Base-by-base conservation (phyloP, 257 asterid species). In the Gentiana dahurica region DNA sequence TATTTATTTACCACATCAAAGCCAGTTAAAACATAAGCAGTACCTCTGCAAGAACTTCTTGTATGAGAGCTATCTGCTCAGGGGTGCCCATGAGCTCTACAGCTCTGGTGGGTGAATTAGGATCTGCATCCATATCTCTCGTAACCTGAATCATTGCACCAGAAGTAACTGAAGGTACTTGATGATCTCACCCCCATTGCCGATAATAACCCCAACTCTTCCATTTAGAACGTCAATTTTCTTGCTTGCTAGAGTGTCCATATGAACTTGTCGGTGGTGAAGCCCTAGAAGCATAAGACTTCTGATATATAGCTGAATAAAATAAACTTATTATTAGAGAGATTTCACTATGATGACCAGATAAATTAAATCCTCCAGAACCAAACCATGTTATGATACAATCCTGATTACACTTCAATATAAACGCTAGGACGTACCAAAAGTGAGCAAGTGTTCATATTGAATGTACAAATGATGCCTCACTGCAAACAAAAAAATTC, bases 111-210 rank as follows among this genome's bases (percentile, higher is more conserved):
- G 69, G 50, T 62, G 94, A 77, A 67, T 81, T 73, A n/a, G 95
- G 94, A 53, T 84, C 91, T 0, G 94, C 80, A 55, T 87, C 94
- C 85, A 77, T 79, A 60, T 84, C 95, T 72, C 89, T 75, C 0
- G 97, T 90, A 55, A 87, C 94, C 78, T 91, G 97, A 76, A 91
- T 87, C 73, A 86, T 89, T 24, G 98, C 95, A 45, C 98, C 97
- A 9, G 97, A 85, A 80, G 88, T 52, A 64, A 65, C 61, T 91
- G 95, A 59, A 87, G 93, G 51, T 78, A 76, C 71, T 87, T 91
- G 60, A 91, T 87, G 46, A 97, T 91, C 65, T 91, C 98, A 0
- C 97, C 98, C 36, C 86, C 94, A 75, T 83, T 85, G 37, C 97
- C 97, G 66, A 91, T 87, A 55, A 87, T 84, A 13, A 87, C 90